These are phyloP conservation scores for Vitis cinerea DNA, from an alignment of 164 flowering plant genomes.

Conservation along the genomic window DNA sequence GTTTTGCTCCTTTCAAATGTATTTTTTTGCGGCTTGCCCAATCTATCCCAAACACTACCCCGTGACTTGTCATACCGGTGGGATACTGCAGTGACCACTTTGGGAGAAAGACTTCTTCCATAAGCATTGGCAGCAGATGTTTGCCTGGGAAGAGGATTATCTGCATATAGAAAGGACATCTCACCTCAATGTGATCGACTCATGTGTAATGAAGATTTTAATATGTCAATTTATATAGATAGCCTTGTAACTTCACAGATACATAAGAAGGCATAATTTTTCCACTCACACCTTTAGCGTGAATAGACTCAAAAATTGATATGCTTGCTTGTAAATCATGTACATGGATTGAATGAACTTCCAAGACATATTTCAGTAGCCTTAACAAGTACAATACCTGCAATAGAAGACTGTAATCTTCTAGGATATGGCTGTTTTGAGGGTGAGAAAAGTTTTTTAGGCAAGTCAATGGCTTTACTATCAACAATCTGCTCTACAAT, in stretches of 20 bases:
- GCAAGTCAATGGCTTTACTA: slow-evolving; percentile 5
- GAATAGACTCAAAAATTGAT: not conserved
- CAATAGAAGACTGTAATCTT: slow-evolving; percentile 12
- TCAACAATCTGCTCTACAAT: slow-evolving; percentile 21
- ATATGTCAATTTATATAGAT: not conserved
- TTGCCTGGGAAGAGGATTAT: slow-evolving; percentile 1
- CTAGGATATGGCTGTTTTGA: slow-evolving; percentile 16
- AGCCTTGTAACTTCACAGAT: no score
- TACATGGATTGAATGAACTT: no score
- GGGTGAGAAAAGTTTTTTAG: slow-evolving; percentile 11
- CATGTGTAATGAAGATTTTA: not conserved
- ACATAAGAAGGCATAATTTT: not conserved
- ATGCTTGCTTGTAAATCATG: no score
- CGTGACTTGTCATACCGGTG: slow-evolving; percentile 16
- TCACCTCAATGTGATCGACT: not conserved
- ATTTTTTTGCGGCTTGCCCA: slow-evolving; percentile 34
- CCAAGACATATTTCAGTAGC: not conserved
- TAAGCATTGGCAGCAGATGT: not conserved
- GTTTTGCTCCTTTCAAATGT: not conserved
- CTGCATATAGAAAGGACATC: not conserved
- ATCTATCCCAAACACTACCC: slow-evolving; percentile 51
- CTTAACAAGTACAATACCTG: slow-evolving; percentile 12
- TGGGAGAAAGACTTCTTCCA: slow-evolving; percentile 13
- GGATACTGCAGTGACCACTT: slow-evolving; percentile 7
- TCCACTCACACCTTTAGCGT: not conserved